Base-by-base conservation (phyloP, 2,329 filamentous ascomycete species). In the Fusarium solani-melongenae region DNA sequence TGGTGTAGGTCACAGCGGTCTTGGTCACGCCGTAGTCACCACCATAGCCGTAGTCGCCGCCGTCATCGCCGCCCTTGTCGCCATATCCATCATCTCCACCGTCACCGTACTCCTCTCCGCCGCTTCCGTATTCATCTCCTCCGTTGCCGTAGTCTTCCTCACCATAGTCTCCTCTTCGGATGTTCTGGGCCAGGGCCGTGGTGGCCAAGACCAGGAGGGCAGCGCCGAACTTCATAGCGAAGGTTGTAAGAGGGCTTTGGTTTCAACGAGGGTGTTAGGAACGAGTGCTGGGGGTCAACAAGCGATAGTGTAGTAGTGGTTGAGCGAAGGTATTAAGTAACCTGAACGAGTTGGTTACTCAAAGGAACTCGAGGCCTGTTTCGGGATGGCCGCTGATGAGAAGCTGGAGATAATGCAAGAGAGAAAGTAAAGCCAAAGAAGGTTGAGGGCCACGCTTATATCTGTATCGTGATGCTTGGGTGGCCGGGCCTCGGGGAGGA, bases 1-100 rank as follows among this genome's bases (percentile, higher is more conserved):
- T 85, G 56, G 81, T 83, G 67, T 85, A 85, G 62, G 80, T 85
- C 59, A 76, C 75, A 46, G 73, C 61, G 15, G 77, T 78, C 59
- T 77, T 70, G 17, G 66, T 70, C 17, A 70, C 65, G 7, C 64
- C 73, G 41, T 63, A 61, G 29, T 71, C 62, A 29, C 44, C 41
- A 22, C 41, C 61, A 11, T 63, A 31, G 24, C 36, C 49, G 15
- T 64, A 17, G 31, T 41, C 49, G 11, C 55, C 20, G 20, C 31
- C 49, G 14, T 36, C 65, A 17, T 64, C 65, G 12, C 60, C 49
- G 38, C 67, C 62, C 17, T 51, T 55, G 24, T 59, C 69, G 34
- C 62, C 69, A 24, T 72, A 71, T 39, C 65, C 58, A 34, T 67
- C 58, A 38, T 62, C 57, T 49, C 63, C 58, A n/a, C 27, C 62